A percentile compares a stretch with the other conserved stretches of the same genome.
Evolutionary conservation across 2,329 filamentous ascomycete species (phyloP).

Genomic region (Aspergillus pseudotamarii): DNA sequence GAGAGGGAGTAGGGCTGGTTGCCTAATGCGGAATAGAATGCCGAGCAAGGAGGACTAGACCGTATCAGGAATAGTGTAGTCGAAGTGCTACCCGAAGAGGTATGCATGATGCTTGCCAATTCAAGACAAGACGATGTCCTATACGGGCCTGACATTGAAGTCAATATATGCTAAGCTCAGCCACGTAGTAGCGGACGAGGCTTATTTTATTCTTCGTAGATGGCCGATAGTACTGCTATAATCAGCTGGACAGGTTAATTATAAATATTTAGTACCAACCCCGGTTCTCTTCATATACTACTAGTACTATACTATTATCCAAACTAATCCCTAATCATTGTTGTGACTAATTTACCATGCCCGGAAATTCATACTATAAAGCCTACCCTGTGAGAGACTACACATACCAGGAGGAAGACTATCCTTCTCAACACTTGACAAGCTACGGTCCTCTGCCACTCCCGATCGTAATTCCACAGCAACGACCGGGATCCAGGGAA

Average conservation of each 20-base stretch:
- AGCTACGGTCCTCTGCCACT: not conserved
- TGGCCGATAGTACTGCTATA: not conserved
- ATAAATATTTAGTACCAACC: not conserved
- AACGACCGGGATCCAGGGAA: not conserved
- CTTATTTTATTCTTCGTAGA: not conserved
- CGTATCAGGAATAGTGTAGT: not conserved
- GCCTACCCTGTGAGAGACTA: not conserved
- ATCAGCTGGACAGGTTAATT: not conserved
- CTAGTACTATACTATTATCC: too few relatives aligned
- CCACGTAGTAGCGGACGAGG: not conserved
- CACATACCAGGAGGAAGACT: not conserved
- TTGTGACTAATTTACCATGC: not conserved
- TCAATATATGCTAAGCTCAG: not conserved
- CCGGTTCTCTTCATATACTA: not conserved
- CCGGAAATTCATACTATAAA: not conserved
- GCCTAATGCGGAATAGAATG: not conserved
- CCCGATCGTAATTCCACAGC: conserved; percentile 9
- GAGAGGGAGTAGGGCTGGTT: not conserved
- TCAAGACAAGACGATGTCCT: not conserved
- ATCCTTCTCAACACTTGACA: not conserved
- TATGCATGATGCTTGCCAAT: not conserved
- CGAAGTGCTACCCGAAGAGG: not conserved
- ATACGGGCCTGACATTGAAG: not conserved
- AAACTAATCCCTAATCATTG: not conserved
- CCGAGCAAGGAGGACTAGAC: not conserved